Percentiles rank a stretch among this genome's conserved stretches.
Conservation (phyloP, 2,329 filamentous ascomycete species). For the Colletotrichum euphorbiae region DNA sequence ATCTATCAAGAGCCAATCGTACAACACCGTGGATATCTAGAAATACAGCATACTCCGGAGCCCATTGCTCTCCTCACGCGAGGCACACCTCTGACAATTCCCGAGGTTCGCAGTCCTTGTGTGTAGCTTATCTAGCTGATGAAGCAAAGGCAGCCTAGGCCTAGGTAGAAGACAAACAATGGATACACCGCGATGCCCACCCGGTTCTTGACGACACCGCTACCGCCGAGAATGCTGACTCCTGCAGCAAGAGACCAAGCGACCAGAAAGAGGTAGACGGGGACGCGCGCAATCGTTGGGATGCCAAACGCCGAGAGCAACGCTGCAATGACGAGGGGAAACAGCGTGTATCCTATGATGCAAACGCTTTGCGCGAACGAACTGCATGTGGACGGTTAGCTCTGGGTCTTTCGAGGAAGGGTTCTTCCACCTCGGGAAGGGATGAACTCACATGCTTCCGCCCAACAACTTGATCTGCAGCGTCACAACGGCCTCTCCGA, state of each 20-base stretch:
- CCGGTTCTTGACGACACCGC: constrained; percentile 93
- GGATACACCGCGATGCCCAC: constrained; percentile 96
- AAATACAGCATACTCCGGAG: constrained; percentile 23
- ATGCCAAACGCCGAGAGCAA: constrained; percentile 87
- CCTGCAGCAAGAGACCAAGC: constrained; percentile 95
- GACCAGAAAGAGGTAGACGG: constrained; percentile 89
- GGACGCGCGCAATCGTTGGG: constrained; percentile 84
- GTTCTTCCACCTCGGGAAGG: neutral
- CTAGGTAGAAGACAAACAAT: constrained; percentile 93
- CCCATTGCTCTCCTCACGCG: neutral
- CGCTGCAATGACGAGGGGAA: constrained; percentile 93
- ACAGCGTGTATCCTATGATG: constrained; percentile 98
- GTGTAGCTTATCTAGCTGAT: constrained; percentile 74
- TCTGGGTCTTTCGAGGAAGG: neutral
- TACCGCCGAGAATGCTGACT: constrained; percentile 94
- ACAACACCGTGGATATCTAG: constrained; percentile 28
- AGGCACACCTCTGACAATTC: neutral
- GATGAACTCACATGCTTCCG: constrained; percentile 86
- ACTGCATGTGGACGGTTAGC: constrained; percentile 58
- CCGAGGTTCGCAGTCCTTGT: neutral
- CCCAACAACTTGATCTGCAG: constrained; percentile 96
- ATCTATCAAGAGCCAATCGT: neutral
- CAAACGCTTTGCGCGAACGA: constrained; percentile 98
- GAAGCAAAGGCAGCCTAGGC: constrained; percentile 94
- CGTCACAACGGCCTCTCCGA: constrained; percentile 97